phyloP scores from a whole-genome alignment of 169 alveolate species.

The Plasmodium inui region DNA sequence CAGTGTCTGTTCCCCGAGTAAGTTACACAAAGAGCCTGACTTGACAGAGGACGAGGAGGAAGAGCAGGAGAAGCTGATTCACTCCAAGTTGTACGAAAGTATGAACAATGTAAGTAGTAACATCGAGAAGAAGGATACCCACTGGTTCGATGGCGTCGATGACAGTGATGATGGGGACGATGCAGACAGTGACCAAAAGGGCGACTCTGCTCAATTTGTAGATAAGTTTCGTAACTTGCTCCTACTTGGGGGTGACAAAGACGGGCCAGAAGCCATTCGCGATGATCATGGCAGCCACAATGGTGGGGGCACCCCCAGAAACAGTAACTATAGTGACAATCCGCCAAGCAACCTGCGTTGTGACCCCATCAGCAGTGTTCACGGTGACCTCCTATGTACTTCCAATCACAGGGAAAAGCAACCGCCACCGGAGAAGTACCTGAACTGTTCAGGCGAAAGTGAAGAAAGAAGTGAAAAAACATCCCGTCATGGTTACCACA shows the following conservation, averaged over 20 bases:
- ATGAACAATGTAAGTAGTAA: neutral
- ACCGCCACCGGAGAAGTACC: neutral
- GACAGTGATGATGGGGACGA: neutral
- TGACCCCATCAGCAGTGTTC: neutral
- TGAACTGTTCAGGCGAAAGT: neutral
- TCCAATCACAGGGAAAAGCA: neutral
- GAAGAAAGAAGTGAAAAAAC: neutral
- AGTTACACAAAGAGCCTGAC: neutral
- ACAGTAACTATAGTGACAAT: neutral
- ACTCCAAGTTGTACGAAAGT: conserved; percentile 22
- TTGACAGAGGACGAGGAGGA: neutral
- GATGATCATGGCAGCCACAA: neutral
- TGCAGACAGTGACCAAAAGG: neutral
- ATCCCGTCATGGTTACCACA: neutral
- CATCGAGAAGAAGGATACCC: neutral
- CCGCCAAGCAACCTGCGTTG: neutral
- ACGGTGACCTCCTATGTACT: neutral
- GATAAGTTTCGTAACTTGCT: neutral
- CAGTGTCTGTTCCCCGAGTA: conserved; percentile 22
- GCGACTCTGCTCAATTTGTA: neutral
- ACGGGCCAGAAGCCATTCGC: neutral
- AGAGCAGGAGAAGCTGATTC: conserved; percentile 10
- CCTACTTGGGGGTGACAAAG: neutral
- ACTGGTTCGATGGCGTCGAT: conserved; percentile 51
- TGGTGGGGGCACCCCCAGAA: too few species aligned